Evolutionary conservation across 2,329 filamentous ascomycete genomes (phyloP).

Genomic region (Macroventuria anomochaeta): DNA sequence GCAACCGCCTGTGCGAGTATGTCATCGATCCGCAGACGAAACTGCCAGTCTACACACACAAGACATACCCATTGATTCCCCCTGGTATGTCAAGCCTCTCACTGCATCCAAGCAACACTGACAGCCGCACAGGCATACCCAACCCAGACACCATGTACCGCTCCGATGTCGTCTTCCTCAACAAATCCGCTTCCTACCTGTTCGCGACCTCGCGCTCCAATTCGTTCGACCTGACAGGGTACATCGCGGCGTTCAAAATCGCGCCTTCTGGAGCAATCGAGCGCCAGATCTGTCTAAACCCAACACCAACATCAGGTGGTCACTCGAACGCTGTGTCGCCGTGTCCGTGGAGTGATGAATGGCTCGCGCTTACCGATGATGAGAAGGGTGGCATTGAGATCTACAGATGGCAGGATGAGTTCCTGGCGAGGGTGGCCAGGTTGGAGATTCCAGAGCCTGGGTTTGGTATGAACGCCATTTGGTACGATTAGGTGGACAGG

Average conservation of each 20-base stretch:
- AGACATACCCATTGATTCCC: constrained; percentile 79
- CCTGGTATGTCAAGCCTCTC: constrained; percentile 58
- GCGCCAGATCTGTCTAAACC: constrained; percentile 78
- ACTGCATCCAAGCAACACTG: neutral
- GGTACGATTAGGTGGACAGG: constrained; percentile 70
- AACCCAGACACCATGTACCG: constrained; percentile 72
- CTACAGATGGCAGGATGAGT: constrained; percentile 85
- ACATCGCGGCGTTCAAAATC: constrained; percentile 81
- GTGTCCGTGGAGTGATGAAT: constrained; percentile 84
- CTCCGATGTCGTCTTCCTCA: constrained; percentile 80
- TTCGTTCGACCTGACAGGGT: constrained; percentile 76
- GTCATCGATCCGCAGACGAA: constrained; percentile 75
- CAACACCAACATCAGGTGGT: constrained; percentile 84
- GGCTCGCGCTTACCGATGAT: constrained; percentile 88
- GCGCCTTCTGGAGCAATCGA: constrained; percentile 73
- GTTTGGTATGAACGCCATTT: constrained; percentile 96
- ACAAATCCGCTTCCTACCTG: constrained; percentile 72
- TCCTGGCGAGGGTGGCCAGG: constrained; percentile 76
- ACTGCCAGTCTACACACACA: constrained; percentile 78
- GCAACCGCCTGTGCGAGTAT: constrained; percentile 83
- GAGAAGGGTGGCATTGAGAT: constrained; percentile 88
- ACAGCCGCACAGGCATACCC: constrained; percentile 46
- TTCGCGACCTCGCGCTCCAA: constrained; percentile 87
- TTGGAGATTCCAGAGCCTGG: constrained; percentile 83
- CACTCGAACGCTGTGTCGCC: constrained; percentile 89